phyloP scores from a whole-genome alignment of 768 basidiomycete genomes.

The Kwoniella sp. region DNA sequence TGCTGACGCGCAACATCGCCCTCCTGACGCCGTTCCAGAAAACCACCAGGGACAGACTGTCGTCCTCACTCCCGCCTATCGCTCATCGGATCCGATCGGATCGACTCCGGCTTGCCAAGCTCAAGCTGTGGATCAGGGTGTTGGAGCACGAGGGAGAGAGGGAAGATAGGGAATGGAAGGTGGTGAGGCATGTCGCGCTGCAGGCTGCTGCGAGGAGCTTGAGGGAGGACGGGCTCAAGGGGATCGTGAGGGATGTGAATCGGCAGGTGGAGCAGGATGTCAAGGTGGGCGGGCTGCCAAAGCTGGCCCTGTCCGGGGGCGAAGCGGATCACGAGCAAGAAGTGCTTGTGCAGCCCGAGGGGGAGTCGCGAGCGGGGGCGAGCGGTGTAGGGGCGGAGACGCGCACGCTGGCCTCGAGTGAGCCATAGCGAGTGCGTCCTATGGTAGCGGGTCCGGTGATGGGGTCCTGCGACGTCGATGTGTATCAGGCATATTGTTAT shows the following conservation, averaged over 20 bases:
- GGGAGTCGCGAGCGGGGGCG: too few relatives aligned
- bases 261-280: too few relatives aligned
- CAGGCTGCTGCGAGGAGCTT: slow-evolving; percentile 67
- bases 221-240: slow-evolving; percentile 30
- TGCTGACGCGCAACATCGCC: slow-evolving; percentile 72
- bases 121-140: slow-evolving; percentile 70
- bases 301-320: too few relatives aligned
- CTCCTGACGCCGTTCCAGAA: slow-evolving; percentile 83
- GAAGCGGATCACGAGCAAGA: too few relatives aligned
- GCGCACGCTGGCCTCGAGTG: too few relatives aligned
- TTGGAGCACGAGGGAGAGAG: slow-evolving; percentile 67
- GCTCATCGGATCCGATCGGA: slow-evolving; percentile 64
- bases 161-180: slow-evolving; percentile 64
- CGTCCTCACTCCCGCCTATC: slow-evolving; percentile 59
- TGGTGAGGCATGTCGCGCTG: slow-evolving; percentile 66
- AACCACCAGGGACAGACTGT: slow-evolving; percentile 72
- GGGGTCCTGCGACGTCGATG: too few relatives aligned
- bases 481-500: too few relatives aligned
- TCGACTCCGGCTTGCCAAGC: slow-evolving; percentile 68
- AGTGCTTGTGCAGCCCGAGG: too few relatives aligned
- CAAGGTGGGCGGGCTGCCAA: too few relatives aligned
- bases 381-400: too few relatives aligned
- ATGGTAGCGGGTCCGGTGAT: too few relatives aligned
- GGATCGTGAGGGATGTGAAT: slow-evolving; percentile 17
- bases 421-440: too few relatives aligned